Conservation (phyloP, 177 flowering plant genomes). For the Vitis hybrid region DNA sequence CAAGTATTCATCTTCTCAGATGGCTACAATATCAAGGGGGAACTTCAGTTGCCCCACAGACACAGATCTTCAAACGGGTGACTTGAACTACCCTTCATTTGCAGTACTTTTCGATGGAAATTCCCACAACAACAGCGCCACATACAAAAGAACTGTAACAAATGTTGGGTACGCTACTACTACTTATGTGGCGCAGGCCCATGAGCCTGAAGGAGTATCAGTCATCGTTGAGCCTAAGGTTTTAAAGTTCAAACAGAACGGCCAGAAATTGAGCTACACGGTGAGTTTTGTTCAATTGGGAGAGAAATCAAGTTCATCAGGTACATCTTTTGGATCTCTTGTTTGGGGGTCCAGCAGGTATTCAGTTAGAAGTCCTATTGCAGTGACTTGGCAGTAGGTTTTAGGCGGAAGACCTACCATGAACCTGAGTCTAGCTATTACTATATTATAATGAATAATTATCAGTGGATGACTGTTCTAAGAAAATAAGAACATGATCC, state of each 20-base stretch:
- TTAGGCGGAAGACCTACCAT: background rate
- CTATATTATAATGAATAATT: too few relatives aligned
- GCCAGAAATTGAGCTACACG: conserved; percentile 46
- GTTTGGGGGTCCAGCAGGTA: conserved; percentile 43
- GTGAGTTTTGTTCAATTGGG: conserved; percentile 39
- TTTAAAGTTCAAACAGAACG: conserved; percentile 31
- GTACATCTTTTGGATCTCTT: conserved; percentile 49
- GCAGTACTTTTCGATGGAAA: conserved; percentile 33
- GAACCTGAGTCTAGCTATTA: too few relatives aligned
- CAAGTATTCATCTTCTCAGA: conserved; percentile 45
- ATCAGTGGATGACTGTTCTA: too few relatives aligned
- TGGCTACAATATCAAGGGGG: conserved; percentile 27
- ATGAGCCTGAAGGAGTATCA: conserved; percentile 39
- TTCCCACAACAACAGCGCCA: conserved; percentile 12
- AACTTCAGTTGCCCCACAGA: conserved; percentile 32
- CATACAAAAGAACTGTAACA: conserved; percentile 48
- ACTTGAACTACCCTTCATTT: conserved; percentile 70
- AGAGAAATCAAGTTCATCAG: background rate
- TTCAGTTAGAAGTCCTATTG: conserved; percentile 64
- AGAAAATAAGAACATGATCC: too few relatives aligned
- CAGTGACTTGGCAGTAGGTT: conserved; percentile 49
- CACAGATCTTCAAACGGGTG: conserved; percentile 26
- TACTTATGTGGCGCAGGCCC: conserved; percentile 25
- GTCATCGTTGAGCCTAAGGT: conserved; percentile 38
- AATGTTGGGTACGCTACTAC: conserved; percentile 49